phyloP scores from a whole-genome alignment of 2,329 filamentous ascomycete species.

The Lizonia empirigonia region DNA sequence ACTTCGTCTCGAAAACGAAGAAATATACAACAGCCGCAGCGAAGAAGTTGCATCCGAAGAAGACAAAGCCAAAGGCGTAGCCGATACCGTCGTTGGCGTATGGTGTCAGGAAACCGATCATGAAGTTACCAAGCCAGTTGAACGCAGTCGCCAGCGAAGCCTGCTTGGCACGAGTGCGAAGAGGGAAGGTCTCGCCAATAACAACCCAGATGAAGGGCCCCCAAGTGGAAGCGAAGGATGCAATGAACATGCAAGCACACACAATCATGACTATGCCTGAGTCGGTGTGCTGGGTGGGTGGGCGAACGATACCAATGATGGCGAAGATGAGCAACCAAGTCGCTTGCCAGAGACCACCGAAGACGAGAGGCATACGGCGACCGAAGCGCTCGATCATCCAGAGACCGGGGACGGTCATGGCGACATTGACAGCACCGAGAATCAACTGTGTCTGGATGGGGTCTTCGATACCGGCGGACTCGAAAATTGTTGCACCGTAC shows the following conservation, averaged over 20 bases:
- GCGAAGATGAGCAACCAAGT: conserved; percentile 67
- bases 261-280: conserved; percentile 73
- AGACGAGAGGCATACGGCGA: conserved; percentile 69
- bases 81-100: conserved; percentile 42
- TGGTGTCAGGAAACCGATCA: conserved; percentile 45
- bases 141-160: conserved; percentile 42
- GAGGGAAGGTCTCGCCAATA: conserved; percentile 44
- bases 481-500: conserved; percentile 71
- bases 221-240: conserved; percentile 70
- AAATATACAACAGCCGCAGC: conserved; percentile 41
- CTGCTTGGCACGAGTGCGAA: conserved; percentile 43
- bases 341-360: conserved; percentile 71
- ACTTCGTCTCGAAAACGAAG: conserved; percentile 45
- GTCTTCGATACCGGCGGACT: conserved; percentile 68
- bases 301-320: conserved; percentile 49
- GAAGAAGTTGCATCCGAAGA: conserved; percentile 44
- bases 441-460: conserved; percentile 55
- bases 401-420: conserved; percentile 68
- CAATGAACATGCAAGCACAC: conserved; percentile 75
- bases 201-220: conserved; percentile 63
- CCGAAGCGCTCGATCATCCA: conserved; percentile 72
- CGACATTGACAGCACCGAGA: conserved; percentile 67
- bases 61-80: conserved; percentile 45
- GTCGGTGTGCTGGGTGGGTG: conserved; percentile 41
- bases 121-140: conserved; percentile 49